phyloP scores from a whole-genome alignment of 139 green algal species.

The Chlorella sorokiniana region DNA sequence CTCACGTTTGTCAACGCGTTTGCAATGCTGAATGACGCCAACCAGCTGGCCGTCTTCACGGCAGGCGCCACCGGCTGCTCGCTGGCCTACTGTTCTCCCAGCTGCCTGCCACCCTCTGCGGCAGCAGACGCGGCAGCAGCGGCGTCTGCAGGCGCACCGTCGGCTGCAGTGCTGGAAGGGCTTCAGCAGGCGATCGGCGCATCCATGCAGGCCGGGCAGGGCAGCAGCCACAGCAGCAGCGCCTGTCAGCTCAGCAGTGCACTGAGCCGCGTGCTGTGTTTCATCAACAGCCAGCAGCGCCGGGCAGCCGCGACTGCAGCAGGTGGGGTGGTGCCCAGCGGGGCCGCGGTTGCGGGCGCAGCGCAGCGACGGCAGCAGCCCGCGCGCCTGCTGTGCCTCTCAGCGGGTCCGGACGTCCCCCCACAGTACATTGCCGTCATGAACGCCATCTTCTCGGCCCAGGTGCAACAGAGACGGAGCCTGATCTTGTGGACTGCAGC shows the following conservation, averaged over 20 bases:
- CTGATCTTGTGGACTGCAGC: neutral
- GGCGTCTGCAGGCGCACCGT: neutral
- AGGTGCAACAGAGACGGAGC: slow-evolving; percentile 31
- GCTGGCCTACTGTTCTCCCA: slow-evolving; percentile 30
- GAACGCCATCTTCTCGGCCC: slow-evolving; percentile 77
- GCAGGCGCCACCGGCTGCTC: neutral
- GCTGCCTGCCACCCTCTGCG: slow-evolving; percentile 8
- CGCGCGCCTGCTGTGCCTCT: slow-evolving; percentile 60
- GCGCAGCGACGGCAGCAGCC: neutral
- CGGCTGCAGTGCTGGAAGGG: neutral
- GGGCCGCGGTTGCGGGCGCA: slow-evolving; percentile 25
- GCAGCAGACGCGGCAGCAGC: neutral
- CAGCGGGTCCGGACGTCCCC: slow-evolving; percentile 52
- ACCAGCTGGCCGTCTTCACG: slow-evolving; percentile 45
- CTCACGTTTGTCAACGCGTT: slow-evolving; percentile 48
- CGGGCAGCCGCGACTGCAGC: neutral
- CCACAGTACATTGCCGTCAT: slow-evolving; percentile 75
- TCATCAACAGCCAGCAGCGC: slow-evolving; percentile 18
- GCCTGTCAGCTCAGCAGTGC: slow-evolving; percentile 20
- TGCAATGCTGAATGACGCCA: slow-evolving; percentile 47
- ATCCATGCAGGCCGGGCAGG: too few relatives aligned
- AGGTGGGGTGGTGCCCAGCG: slow-evolving; percentile 5
- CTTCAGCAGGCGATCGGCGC: slow-evolving; percentile 5
- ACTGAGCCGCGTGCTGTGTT: slow-evolving; percentile 26
- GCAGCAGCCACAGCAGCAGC: neutral